phyloP scores from a whole-genome alignment of 805 yeast species.

The Monosporozyma siamensis region DNA sequence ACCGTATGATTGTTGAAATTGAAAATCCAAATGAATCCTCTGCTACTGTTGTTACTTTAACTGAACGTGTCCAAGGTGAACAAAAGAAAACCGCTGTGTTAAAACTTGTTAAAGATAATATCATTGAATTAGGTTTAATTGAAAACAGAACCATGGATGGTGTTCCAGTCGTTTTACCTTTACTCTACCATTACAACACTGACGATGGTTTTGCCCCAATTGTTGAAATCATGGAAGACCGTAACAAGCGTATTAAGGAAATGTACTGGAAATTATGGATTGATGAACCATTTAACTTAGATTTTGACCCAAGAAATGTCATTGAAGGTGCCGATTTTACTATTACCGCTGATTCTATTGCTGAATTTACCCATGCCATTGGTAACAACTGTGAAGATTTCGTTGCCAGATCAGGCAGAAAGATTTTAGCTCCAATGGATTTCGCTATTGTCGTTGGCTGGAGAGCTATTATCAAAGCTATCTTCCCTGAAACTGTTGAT shows the following conservation, averaged over 20 bases:
- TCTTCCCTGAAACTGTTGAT: slow-evolving; percentile 92
- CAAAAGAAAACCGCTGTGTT: slow-evolving; percentile 57
- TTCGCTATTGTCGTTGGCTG: slow-evolving; percentile 97
- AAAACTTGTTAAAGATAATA: slow-evolving; percentile 38
- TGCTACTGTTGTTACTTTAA: slow-evolving; percentile 54
- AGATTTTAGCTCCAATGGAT: slow-evolving; percentile 94
- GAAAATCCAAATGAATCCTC: slow-evolving; percentile 40
- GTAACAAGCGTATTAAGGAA: slow-evolving; percentile 88
- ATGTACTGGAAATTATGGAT: slow-evolving; percentile 98
- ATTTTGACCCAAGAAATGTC: slow-evolving; percentile 65
- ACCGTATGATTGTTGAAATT: slow-evolving; percentile 55
- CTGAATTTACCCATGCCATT: slow-evolving; percentile 92
- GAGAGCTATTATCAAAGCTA: slow-evolving; percentile 96
- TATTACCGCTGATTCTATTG: slow-evolving; percentile 67
- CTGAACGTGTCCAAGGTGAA: slow-evolving; percentile 66
- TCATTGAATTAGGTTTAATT: slow-evolving; percentile 64
- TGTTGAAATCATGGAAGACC: slow-evolving; percentile 76
- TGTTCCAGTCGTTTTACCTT: slow-evolving; percentile 62
- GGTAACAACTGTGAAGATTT: slow-evolving; percentile 96
- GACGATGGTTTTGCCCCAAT: slow-evolving; percentile 94
- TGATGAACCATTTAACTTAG: slow-evolving; percentile 49
- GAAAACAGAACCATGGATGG: slow-evolving; percentile 83
- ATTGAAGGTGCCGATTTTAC: slow-evolving; percentile 57
- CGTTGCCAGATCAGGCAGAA: slow-evolving; percentile 77
- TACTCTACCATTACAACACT: slow-evolving; percentile 72